A percentile compares a stretch with the other conserved stretches of the same genome.
phyloP scores from a whole-genome alignment of 805 yeast genomes.

The Cyberlindnera euphorbiae region DNA sequence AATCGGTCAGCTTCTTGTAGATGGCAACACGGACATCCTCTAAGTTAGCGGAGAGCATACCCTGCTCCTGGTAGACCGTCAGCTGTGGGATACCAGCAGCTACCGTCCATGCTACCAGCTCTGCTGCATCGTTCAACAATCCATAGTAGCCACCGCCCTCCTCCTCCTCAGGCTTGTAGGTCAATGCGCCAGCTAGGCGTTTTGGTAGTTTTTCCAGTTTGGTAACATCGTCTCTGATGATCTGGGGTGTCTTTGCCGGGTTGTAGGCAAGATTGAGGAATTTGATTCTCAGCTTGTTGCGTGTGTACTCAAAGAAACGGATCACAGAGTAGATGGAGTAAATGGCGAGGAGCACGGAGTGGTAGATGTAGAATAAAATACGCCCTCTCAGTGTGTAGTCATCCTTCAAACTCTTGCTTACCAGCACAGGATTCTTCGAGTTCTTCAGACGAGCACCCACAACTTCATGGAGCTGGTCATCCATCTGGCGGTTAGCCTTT shows the following conservation, averaged over 20 bases:
- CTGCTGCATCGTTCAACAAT: slow-evolving; percentile 69
- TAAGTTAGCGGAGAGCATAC: slow-evolving; percentile 52
- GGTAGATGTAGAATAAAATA: slow-evolving; percentile 19
- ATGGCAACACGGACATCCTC: slow-evolving; percentile 55
- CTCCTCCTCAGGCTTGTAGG: slow-evolving; percentile 67
- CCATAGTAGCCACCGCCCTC: slow-evolving; percentile 91
- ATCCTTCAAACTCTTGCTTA: background rate
- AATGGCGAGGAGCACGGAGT: slow-evolving; percentile 37
- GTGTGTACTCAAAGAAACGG: slow-evolving; percentile 47
- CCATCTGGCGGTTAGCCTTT: too few relatives aligned
- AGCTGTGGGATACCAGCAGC: slow-evolving; percentile 77
- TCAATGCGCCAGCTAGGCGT: slow-evolving; percentile 70
- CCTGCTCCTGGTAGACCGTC: slow-evolving; percentile 75
- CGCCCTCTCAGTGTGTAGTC: slow-evolving; percentile 7
- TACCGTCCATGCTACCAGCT: slow-evolving; percentile 80
- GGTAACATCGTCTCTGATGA: slow-evolving; percentile 78
- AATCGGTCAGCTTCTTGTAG: slow-evolving; percentile 53
- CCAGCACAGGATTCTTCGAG: too few relatives aligned
- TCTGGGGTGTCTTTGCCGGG: slow-evolving; percentile 72
- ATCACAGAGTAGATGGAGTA: slow-evolving; percentile 53
- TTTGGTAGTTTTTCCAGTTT: slow-evolving; percentile 73
- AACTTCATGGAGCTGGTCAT: too few relatives aligned
- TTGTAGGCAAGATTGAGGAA: slow-evolving; percentile 61
- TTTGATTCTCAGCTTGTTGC: slow-evolving; percentile 50
- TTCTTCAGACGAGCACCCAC: too few relatives aligned